Evolutionary conservation across 768 basidiomycete genomes (phyloP), one percentile per base, ranked within the genome.

Genomic region (Lentinula boryana): DNA sequence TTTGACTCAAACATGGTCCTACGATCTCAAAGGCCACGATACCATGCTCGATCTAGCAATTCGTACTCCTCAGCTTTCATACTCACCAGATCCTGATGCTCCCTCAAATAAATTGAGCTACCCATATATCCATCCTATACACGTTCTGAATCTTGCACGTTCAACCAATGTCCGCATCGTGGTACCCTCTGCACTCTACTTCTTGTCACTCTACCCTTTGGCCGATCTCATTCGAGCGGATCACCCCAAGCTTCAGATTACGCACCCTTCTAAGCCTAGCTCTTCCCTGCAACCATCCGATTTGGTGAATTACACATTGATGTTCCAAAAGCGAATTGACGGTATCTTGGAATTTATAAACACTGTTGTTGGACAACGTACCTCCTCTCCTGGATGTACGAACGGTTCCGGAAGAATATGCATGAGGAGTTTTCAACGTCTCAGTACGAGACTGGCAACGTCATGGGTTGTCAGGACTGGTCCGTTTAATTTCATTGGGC

Each of bases 121-220:
- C 64, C 84, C 84, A 15, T 83, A 78, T 61, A 80, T 80, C 32
- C 84, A 86, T 65, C 84, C 84, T 8, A 62, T 86, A 31, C 81
- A 82, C 64, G 77, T 84, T 36, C 76, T 85, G 56, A 82, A 83
- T 60, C 77, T 85, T 43, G 82, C 83, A 13, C 74, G 77, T 51
- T 81, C 83, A 66, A 76, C 75, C 13, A 74, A 84, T 64, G 71
- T 79, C 16, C 71, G 68, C 27, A 68, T 82, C 55, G 63, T 84
- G 51, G 60, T 84, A 38, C 84, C 84, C 2, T 77, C 82, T 8
- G 79, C 77, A 8, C 58, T 84, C 10, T 86, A 84, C 64, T 84
- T 84, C 69, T 75, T 85, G n/a, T 83, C 83, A 31, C 67, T 84
- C 12, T 85, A 86, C 63, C 76, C 78, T 5, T 72, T 86, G 36